Base-by-base conservation (phyloP, 2,329 filamentous ascomycete species). In the Tolypocladium capitatum region DNA sequence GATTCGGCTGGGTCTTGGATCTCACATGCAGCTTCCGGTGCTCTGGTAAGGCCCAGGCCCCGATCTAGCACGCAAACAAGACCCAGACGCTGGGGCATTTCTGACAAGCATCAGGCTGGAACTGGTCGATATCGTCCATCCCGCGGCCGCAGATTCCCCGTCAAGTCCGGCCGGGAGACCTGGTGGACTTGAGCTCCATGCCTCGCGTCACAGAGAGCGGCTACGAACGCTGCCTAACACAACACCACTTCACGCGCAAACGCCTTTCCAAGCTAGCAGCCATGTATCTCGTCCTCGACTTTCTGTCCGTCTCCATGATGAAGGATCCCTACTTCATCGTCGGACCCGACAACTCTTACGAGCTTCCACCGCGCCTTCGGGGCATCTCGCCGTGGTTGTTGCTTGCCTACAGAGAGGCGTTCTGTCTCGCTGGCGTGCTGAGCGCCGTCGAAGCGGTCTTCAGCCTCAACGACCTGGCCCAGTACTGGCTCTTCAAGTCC, bases 261-360 rank as follows among this genome's bases (percentile, higher is more conserved):
- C 70, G 71, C 27, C 50, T 80, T 11, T 48, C 63, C 9, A 68
- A 59, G 6, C 65, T 83, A n/a, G 47, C 77, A 2, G 48, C 74
- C 34, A 70, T 72, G 53, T 92, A 86, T 59, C 53, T 92, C 13
- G 51, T 76, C 8, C 68, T 95, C 9, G 91, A 96, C 63, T 49
- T 80, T 7, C 63, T 86, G 46, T 85, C 84, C 57, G 73, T 81
- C 2, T 52, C 80, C 51, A 81, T 87, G 68, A 80, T 83, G 55
- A 75, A 78, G 46, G 91, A 97, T 57, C 81, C 84, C 0, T 94
- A 91, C 67, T 94, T 90, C 64, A 58, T 80, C 49, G 59, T 76
- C 24, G 74, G 78, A 1, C 65, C 67, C 2, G 59, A 66, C 4
- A 65, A 69, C 47, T 58, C 62, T 49, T 46, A 55, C 41, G 45